These are phyloP conservation scores for Daldinia decipiens DNA, from an alignment of 495 filamentous ascomycete species.

Conservation along the genomic window DNA sequence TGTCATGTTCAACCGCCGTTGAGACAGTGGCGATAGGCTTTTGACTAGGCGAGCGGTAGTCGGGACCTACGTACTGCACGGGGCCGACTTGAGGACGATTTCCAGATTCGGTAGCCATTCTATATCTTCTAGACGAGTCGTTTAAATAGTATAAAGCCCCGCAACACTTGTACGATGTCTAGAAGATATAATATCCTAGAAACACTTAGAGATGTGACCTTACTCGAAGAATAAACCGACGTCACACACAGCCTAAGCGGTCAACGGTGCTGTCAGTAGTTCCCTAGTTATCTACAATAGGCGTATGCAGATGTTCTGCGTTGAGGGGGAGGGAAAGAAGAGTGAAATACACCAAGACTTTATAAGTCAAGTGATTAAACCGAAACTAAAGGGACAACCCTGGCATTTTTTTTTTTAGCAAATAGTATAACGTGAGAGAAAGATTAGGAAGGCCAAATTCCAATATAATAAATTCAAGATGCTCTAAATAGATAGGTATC, in stretches of 20 bases:
- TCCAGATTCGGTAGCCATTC: slow-evolving; percentile 42
- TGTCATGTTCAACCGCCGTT: slow-evolving; percentile 79
- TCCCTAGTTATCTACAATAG: slow-evolving; percentile 11
- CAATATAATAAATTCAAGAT: slow-evolving; percentile 19
- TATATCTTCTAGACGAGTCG: slow-evolving; percentile 10
- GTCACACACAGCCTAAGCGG: slow-evolving; percentile 16
- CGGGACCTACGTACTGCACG: slow-evolving; percentile 78
- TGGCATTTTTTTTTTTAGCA: slow-evolving; percentile 4
- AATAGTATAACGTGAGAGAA: slow-evolving; percentile 20
- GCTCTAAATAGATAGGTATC: slow-evolving; percentile 6
- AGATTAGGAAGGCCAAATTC: slow-evolving; percentile 14
- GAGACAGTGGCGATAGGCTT: slow-evolving; percentile 94
- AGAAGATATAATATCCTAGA: background rate
- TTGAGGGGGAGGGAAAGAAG: slow-evolving; percentile 12
- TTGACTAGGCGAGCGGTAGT: slow-evolving; percentile 77
- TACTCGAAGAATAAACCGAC: slow-evolving; percentile 6
- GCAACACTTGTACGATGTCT: slow-evolving; percentile 5
- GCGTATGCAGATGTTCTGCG: slow-evolving; percentile 8
- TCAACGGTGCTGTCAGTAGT: background rate
- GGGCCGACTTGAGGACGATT: slow-evolving; percentile 59
- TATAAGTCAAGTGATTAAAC: slow-evolving; percentile 17
- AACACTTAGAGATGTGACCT: background rate
- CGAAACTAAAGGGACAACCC: slow-evolving; percentile 8
- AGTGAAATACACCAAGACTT: slow-evolving; percentile 1
- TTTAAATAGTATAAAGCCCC: background rate